These are phyloP conservation scores for Trametes polyzona DNA, from an alignment of 1,284 basidiomycete species.

Conservation along the genomic window DNA sequence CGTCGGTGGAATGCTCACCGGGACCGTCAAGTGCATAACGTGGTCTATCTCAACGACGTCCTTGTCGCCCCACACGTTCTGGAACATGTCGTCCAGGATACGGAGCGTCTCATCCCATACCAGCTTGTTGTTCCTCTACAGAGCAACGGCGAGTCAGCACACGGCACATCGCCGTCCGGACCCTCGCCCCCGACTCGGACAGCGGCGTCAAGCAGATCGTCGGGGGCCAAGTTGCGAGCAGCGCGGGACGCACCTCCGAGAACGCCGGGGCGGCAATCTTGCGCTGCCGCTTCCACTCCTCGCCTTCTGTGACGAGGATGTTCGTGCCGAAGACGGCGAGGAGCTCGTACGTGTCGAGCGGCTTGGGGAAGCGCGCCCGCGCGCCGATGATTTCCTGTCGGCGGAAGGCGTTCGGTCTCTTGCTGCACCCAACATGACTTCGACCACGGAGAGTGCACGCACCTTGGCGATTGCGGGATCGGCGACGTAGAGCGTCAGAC, in stretches of 20 bases:
- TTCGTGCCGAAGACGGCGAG: slow-evolving; percentile 51
- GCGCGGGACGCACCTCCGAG: slow-evolving; percentile 39
- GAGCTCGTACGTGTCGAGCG: slow-evolving; percentile 35
- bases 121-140: slow-evolving; percentile 51
- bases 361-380: slow-evolving; percentile 40
- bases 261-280: slow-evolving; percentile 49
- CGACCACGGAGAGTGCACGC: not conserved
- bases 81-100: slow-evolving; percentile 41
- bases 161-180: not conserved
- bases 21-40: slow-evolving; percentile 46
- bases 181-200: not conserved
- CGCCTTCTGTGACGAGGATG: slow-evolving; percentile 60
- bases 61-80: slow-evolving; percentile 40
- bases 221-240: too few relatives aligned
- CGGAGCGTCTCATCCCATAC: slow-evolving; percentile 59
- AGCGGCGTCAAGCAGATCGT: not conserved
- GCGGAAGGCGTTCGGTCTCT: too few relatives aligned
- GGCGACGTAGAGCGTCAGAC: slow-evolving; percentile 20
- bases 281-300: slow-evolving; percentile 64
- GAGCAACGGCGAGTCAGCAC: not conserved
- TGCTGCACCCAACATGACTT: too few relatives aligned
- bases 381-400: slow-evolving; percentile 27
- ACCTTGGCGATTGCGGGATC: slow-evolving; percentile 30
- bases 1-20: slow-evolving; percentile 45
- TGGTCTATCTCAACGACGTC: slow-evolving; percentile 38